Evolutionary conservation across 352 stramenopile species (phyloP).

Genomic region (Pythium volutum): DNA sequence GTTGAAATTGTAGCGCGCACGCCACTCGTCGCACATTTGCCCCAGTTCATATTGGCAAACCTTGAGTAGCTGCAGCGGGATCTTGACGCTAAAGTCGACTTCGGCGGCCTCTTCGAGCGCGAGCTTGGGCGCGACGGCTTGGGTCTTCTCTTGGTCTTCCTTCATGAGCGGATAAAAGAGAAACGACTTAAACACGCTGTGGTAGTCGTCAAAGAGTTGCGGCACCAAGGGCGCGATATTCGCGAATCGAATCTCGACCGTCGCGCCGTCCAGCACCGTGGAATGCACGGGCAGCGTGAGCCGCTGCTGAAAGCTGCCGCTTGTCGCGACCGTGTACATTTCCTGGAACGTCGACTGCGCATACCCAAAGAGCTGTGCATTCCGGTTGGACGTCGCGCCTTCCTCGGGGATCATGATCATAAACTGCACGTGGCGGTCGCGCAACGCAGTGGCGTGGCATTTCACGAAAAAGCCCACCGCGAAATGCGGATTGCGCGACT

Average conservation of each 20-base stretch:
- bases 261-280: constrained; percentile 52
- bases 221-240: constrained; percentile 44
- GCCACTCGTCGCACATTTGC: constrained; percentile 75
- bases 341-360: constrained; percentile 78
- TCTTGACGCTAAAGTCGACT: constrained; percentile 77
- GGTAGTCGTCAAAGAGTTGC: constrained; percentile 44
- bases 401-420: constrained; percentile 81
- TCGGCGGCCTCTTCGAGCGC: constrained; percentile 76
- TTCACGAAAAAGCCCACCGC: constrained; percentile 60
- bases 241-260: constrained; percentile 57
- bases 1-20: constrained; percentile 72
- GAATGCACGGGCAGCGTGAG: constrained; percentile 73
- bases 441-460: constrained; percentile 43
- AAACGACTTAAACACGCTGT: constrained; percentile 59
- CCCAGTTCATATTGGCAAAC: constrained; percentile 69
- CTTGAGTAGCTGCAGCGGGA: constrained; percentile 72
- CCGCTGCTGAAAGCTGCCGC: constrained; percentile 50
- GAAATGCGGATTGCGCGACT: constrained; percentile 62
- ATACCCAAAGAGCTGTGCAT: constrained; percentile 66
- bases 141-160: constrained; percentile 43
- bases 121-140: constrained; percentile 52
- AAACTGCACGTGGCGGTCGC: constrained; percentile 69
- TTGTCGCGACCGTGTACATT: constrained; percentile 63
- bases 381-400: constrained; percentile 53
- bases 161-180: constrained; percentile 63